Conservation (phyloP, 2,329 filamentous ascomycete genomes). For the Fusarium bactridioides region DNA sequence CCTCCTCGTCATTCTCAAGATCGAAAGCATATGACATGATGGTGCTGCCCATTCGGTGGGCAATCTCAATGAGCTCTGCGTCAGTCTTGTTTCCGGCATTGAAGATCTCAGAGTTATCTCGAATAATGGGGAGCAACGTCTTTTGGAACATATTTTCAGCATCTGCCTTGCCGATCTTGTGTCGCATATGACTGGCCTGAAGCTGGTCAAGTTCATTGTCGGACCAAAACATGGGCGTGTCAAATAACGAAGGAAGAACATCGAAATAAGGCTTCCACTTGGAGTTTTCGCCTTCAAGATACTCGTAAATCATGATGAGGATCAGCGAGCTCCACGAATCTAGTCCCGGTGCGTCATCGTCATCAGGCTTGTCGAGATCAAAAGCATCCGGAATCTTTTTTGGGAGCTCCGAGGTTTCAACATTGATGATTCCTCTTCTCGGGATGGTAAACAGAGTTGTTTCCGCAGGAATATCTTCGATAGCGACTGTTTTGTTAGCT, state of each 20-base stretch:
- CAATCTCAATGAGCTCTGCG: slow-evolving; percentile 58
- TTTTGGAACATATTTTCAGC: slow-evolving; percentile 74
- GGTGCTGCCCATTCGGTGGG: slow-evolving; percentile 83
- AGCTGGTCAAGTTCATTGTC: slow-evolving; percentile 73
- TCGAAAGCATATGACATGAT: slow-evolving; percentile 97
- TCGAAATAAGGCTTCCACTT: slow-evolving; percentile 81
- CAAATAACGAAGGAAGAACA: slow-evolving; percentile 74
- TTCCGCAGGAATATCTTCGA: slow-evolving; percentile 72
- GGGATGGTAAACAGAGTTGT: slow-evolving; percentile 85
- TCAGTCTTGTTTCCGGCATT: slow-evolving; percentile 50
- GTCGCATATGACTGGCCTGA: slow-evolving; percentile 77
- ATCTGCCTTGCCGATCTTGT: slow-evolving; percentile 77
- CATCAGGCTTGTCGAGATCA: slow-evolving; percentile 47
- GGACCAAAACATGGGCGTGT: slow-evolving; percentile 92
- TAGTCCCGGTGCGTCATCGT: slow-evolving; percentile 49
- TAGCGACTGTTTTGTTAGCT: slow-evolving; percentile 71
- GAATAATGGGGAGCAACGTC: slow-evolving; percentile 60
- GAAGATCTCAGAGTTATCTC: slow-evolving; percentile 56
- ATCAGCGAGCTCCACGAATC: slow-evolving; percentile 70
- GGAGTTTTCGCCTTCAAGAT: slow-evolving; percentile 65
- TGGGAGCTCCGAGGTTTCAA: slow-evolving; percentile 74
- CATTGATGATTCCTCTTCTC: slow-evolving; percentile 72
- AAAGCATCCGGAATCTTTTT: slow-evolving; percentile 64
- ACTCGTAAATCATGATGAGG: slow-evolving; percentile 82
- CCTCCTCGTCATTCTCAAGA: slow-evolving; percentile 66